These are phyloP conservation scores for Henningerozyma blattae DNA, from an alignment of 805 yeast species.

Conservation along the genomic window DNA sequence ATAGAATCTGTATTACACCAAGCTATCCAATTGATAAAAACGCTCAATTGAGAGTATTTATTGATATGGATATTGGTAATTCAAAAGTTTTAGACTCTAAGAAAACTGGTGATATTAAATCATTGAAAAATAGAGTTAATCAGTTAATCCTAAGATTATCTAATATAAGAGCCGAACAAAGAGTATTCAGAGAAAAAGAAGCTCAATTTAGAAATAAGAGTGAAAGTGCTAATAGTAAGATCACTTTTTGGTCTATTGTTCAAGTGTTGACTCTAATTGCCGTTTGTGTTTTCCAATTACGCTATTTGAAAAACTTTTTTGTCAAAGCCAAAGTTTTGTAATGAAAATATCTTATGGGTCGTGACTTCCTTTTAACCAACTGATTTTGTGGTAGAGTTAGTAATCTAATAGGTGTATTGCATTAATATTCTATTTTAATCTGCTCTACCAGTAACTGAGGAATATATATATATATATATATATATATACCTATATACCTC, in stretches of 20 bases:
- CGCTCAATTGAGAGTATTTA: slow-evolving; percentile 51
- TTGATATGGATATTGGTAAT: slow-evolving; percentile 63
- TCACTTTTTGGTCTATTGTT: slow-evolving; percentile 59
- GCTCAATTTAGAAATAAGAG: slow-evolving; percentile 64
- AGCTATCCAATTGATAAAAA: slow-evolving; percentile 27
- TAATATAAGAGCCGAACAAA: slow-evolving; percentile 54
- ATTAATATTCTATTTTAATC: no score
- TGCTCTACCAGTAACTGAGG: neutral
- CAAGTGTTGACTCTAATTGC: slow-evolving; percentile 57
- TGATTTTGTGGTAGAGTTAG: no score
- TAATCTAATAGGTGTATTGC: no score
- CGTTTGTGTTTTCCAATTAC: slow-evolving; percentile 67
- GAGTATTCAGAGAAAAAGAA: slow-evolving; percentile 54
- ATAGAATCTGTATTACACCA: slow-evolving; percentile 65
- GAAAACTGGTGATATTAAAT: slow-evolving; percentile 40
- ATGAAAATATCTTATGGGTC: no score
- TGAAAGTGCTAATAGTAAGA: slow-evolving; percentile 63
- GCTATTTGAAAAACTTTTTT: slow-evolving; percentile 69
- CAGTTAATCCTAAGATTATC: slow-evolving; percentile 45
- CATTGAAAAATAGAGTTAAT: slow-evolving; percentile 43
- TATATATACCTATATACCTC: no score
- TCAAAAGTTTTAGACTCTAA: slow-evolving; percentile 52
- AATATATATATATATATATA: no score
- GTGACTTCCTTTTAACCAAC: no score
- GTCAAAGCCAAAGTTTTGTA: slow-evolving; percentile 77